Conservation (phyloP, 169 alveolate species). For the Eimeria praecox region DNA sequence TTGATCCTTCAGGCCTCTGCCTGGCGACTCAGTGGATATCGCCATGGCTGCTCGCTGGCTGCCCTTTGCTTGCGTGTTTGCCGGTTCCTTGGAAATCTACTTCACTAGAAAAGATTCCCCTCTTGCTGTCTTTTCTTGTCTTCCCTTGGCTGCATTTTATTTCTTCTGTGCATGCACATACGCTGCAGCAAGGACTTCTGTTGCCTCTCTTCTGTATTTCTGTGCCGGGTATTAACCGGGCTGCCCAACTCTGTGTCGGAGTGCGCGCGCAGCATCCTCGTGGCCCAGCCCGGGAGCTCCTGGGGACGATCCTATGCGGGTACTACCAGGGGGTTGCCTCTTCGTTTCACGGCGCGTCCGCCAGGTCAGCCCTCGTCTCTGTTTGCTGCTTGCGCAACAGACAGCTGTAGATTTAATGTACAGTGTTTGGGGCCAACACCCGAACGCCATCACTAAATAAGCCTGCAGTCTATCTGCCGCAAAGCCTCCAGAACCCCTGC, state of each 20-base stretch:
- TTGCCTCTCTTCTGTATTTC: neutral
- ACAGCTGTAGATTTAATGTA: neutral
- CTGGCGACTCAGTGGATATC: neutral
- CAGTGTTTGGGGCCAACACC: neutral
- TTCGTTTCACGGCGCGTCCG: slow-evolving; percentile 81
- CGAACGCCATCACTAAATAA: too few relatives aligned
- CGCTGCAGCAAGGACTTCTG: neutral
- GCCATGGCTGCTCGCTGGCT: neutral
- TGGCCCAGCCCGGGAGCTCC: slow-evolving; percentile 53
- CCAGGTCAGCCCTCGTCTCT: slow-evolving; percentile 8
- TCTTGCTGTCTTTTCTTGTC: neutral
- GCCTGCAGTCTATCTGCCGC: neutral
- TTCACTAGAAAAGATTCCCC: neutral
- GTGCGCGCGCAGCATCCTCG: slow-evolving; percentile 53
- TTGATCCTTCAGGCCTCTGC: neutral
- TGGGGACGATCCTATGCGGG: slow-evolving; percentile 59
- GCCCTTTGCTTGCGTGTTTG: neutral
- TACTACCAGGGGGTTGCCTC: slow-evolving; percentile 78
- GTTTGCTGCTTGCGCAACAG: neutral
- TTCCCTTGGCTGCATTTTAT: neutral
- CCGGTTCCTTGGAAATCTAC: neutral
- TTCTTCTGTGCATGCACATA: neutral
- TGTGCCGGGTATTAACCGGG: neutral
- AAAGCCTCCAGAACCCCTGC: neutral
- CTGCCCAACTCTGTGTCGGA: neutral